Evolutionary conservation across 805 yeast species (phyloP).

Genomic region (Pichia membranifaciens): DNA sequence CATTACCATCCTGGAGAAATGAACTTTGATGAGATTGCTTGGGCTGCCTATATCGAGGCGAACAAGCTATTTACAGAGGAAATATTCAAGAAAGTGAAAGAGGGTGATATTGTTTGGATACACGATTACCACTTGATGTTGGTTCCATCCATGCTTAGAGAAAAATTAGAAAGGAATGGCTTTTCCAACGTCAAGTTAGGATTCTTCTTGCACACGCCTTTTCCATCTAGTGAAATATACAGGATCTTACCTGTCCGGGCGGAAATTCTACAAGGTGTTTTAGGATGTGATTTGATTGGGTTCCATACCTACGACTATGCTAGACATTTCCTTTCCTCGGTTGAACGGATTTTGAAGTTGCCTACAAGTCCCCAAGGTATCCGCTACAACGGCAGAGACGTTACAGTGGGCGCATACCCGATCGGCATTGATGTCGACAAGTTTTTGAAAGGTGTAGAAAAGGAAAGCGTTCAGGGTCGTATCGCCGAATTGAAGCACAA

Average conservation of each 20-base stretch:
- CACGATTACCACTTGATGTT: slow-evolving; percentile 98
- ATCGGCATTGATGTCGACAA: slow-evolving; percentile 96
- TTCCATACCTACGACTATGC: slow-evolving; percentile 99
- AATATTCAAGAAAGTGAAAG: slow-evolving; percentile 62
- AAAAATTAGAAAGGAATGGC: slow-evolving; percentile 42
- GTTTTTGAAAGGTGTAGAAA: slow-evolving; percentile 71
- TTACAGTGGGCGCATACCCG: slow-evolving; percentile 95
- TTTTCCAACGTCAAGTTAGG: slow-evolving; percentile 68
- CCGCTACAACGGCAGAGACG: slow-evolving; percentile 65
- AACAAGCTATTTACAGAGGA: slow-evolving; percentile 74
- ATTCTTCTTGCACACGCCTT: slow-evolving; percentile 94
- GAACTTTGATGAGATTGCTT: slow-evolving; percentile 94
- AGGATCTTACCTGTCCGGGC: slow-evolving; percentile 92
- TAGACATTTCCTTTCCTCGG: slow-evolving; percentile 87
- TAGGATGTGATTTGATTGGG: slow-evolving; percentile 91
- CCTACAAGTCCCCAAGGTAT: slow-evolving; percentile 90
- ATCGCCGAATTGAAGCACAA: slow-evolving; percentile 52
- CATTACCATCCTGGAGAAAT: slow-evolving; percentile 99
- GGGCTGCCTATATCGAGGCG: slow-evolving; percentile 97
- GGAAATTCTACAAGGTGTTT: slow-evolving; percentile 85
- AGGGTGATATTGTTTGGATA: slow-evolving; percentile 91
- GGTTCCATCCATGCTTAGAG: slow-evolving; percentile 80
- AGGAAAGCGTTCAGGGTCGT: slow-evolving; percentile 57
- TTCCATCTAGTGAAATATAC: slow-evolving; percentile 95
- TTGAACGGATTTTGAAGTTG: slow-evolving; percentile 73